A percentile compares a stretch with the other conserved stretches of the same genome.
phyloP scores from a whole-genome alignment of 2,329 filamentous ascomycete species.

The Scytalidium lignicola region DNA sequence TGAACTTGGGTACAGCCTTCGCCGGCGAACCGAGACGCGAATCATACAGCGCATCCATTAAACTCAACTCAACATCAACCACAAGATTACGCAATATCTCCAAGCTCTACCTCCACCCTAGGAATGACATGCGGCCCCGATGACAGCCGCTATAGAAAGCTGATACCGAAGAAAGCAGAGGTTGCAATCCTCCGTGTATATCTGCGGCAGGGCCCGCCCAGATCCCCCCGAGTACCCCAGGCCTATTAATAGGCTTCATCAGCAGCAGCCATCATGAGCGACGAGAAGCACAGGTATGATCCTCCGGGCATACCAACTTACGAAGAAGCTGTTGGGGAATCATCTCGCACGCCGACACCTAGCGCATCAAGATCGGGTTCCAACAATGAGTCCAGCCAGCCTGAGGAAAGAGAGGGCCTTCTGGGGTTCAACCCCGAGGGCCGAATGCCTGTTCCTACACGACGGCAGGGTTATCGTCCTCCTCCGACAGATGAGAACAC shows the following conservation, averaged over 20 bases:
- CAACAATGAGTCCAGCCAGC: slow-evolving; percentile 58
- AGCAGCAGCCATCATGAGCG: slow-evolving; percentile 27
- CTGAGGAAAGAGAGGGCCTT: slow-evolving; percentile 74
- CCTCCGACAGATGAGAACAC: slow-evolving; percentile 79
- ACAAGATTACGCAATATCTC: not conserved
- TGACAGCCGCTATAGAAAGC: slow-evolving; percentile 22
- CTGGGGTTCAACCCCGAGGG: slow-evolving; percentile 48
- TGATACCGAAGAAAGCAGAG: not conserved
- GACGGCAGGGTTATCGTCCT: slow-evolving; percentile 61
- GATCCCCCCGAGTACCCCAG: not conserved
- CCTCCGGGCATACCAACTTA: slow-evolving; percentile 64
- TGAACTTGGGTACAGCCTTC: slow-evolving; percentile 7
- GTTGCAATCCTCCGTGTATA: not conserved
- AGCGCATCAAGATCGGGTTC: slow-evolving; percentile 52
- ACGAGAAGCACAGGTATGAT: slow-evolving; percentile 54
- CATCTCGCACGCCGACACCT: slow-evolving; percentile 55
- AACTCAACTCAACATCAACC: slow-evolving; percentile 1
- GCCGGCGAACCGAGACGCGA: slow-evolving; percentile 14
- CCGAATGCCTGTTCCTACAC: slow-evolving; percentile 33
- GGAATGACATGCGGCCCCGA: slow-evolving; percentile 14
- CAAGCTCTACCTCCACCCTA: not conserved
- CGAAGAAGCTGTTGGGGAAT: slow-evolving; percentile 69
- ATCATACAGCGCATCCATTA: slow-evolving; percentile 5
- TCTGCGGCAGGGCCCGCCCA: not conserved
- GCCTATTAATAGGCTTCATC: not conserved